Evolutionary conservation across 441 rosid genomes (phyloP), one percentile per base, ranked within the genome.

Genomic region (Daphne laureola): DNA sequence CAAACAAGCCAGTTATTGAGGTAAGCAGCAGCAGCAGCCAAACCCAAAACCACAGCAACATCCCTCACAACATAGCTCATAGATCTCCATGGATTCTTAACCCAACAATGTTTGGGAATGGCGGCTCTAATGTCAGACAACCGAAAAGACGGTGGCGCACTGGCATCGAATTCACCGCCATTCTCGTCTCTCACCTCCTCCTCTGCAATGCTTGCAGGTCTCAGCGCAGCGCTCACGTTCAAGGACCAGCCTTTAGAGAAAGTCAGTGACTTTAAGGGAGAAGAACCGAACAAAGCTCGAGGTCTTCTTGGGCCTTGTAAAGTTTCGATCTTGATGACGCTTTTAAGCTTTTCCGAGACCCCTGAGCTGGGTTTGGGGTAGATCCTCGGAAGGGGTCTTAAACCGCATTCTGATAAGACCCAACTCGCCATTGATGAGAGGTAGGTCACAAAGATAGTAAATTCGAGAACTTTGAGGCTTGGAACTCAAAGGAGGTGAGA

Each of bases 51-150:
- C 46, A 76, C 55, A 31, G 14, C 67, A 14, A 70, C 75, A 61
- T 76, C 81, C 53, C 81, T 76, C 49, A 73, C 60, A 27, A 76
- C 81, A 58, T 73, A 73, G 41, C 78, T 76, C 78, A 70, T 64
- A 14, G 81, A 76, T 51, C 69, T 67, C 81, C 75, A 67, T 8
- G 81, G 71, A 59, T 76, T 42, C 71, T 64, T 76, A 40, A 73
- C 78, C 81, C 81, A 76, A 26, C 81, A 76, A 63, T 73, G 81
- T 46, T 73, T 69, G 8, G 81, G 81, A 54, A 76, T 76, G 36
- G 81, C 73, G 13, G 81, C 78, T 53, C 67, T 53, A 31, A 76
- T 56, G 52, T 73, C 78, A 18, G 70, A 58, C 40, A 76, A 55
- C 26, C 52, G 62, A 54, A 76, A 76, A 26, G 81, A 78, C 43